Conservation (phyloP, 2,329 filamentous ascomycete genomes). For the Penicillium corylophilum region DNA sequence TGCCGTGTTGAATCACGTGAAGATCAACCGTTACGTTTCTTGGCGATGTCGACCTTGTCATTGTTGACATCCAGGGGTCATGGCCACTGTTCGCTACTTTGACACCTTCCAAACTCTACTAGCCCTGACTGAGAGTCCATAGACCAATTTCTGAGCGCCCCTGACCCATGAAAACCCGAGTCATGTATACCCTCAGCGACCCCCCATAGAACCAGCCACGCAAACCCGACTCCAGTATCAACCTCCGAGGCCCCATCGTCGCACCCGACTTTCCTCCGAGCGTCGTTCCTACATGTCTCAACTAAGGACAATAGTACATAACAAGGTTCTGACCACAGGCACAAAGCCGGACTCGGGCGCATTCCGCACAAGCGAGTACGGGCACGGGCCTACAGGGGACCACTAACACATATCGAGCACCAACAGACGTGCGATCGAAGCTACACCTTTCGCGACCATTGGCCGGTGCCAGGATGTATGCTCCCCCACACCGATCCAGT, state of each 20-base stretch:
- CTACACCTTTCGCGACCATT: neutral
- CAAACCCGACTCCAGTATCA: neutral
- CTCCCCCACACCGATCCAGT: neutral
- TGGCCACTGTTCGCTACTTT: too few relatives aligned
- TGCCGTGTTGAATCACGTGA: constrained; percentile 2
- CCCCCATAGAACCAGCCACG: neutral
- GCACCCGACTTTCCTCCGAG: neutral
- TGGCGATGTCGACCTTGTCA: neutral
- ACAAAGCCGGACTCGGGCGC: constrained; percentile 1
- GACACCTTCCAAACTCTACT: too few relatives aligned
- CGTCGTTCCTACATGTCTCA: neutral
- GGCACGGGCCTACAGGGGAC: constrained; percentile 4
- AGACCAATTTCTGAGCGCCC: too few relatives aligned
- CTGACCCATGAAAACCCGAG: neutral
- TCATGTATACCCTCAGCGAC: neutral
- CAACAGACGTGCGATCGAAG: constrained; percentile 1
- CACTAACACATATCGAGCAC: neutral
- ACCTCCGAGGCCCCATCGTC: neutral
- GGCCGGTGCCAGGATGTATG: neutral
- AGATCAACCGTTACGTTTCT: neutral
- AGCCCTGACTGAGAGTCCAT: too few relatives aligned
- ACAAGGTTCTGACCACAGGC: neutral
- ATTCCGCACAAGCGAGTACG: constrained; percentile 7
- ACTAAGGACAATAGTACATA: neutral
- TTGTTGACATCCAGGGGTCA: neutral